Evolutionary conservation across 2,329 filamentous ascomycete genomes (phyloP), one percentile per base, ranked within the genome.

Genomic region (Chaetomiaceae sp.): DNA sequence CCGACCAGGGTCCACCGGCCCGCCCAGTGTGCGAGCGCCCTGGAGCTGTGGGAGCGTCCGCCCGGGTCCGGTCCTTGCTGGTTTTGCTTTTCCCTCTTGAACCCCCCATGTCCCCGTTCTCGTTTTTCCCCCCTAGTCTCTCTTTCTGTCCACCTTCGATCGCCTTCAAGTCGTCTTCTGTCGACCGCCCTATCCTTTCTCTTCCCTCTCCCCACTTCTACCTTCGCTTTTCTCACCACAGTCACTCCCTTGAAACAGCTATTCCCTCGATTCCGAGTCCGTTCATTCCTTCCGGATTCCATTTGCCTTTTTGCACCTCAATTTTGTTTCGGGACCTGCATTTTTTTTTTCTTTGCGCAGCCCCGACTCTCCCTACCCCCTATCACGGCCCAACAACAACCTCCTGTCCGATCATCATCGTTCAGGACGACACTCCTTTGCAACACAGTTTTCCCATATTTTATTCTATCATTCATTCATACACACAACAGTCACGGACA

Each of bases 211-310:
- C 56, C 58, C 58, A 52, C 55, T 63, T 62, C 58, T 65, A 59
- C 63, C 68, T 72, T 70, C 64, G 63, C 68, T 72, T 72, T 66
- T 66, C 70, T 75, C 70, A 66, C 63, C 63, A 66, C 66, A 75
- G 73, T 77, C 75, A 68, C 69, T 77, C 73, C 67, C 74, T 77
- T 75, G 67, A 65, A 65, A 59, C 31, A 59, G 48, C 58, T 60
- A 62, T 61, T 68, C 68, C 62, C 61, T 67, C 68, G 66, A 62
- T 66, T 63, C 56, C 65, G 63, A 68, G 66, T 64, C 70, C 73
- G 73, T 72, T 63, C 74, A 77, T 72, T 77, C 74, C 75, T 77
- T 76, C 66, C 73, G 68, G 67, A 68, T 69, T 46, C 67, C 66
- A n/a, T 66, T 69, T 13, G 25, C 25, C 12, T 27, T 27, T 27